Evolutionary conservation across 345 rosid genomes (phyloP).

Genomic region (Garcia nutans): DNA sequence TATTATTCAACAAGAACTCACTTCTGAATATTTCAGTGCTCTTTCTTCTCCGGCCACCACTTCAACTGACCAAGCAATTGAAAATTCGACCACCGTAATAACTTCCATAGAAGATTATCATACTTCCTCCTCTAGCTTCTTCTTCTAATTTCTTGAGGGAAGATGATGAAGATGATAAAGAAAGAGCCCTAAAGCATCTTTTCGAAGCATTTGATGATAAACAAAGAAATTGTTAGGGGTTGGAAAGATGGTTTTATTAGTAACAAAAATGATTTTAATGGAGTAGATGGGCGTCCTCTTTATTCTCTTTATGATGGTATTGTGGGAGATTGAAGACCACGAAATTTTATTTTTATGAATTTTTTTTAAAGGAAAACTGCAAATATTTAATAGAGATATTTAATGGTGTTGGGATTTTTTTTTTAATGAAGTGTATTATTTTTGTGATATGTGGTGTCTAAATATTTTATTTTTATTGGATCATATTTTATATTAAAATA

Average conservation of each 20-base stretch:
- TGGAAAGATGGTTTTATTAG: constrained; percentile 3
- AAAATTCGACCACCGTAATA: neutral
- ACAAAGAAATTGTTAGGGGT: constrained; percentile 24
- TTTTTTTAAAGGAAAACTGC: too few species aligned
- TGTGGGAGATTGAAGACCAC: too few species aligned
- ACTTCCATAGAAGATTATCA: constrained; percentile 18
- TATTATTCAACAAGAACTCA: constrained; percentile 50
- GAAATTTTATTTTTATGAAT: too few species aligned
- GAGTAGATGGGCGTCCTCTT: neutral
- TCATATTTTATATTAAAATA: too few species aligned
- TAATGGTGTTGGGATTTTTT: too few species aligned
- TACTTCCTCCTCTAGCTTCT: constrained; percentile 24
- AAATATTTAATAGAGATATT: too few species aligned
- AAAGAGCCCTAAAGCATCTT: constrained; percentile 64
- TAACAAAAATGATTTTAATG: neutral
- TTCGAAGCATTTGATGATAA: constrained; percentile 86
- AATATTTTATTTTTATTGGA: too few species aligned
- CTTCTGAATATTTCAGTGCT: constrained; percentile 18
- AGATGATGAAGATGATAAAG: constrained; percentile 40
- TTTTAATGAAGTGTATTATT: too few species aligned
- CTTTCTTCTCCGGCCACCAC: neutral
- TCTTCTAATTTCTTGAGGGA: constrained; percentile 8
- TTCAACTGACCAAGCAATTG: constrained; percentile 18
- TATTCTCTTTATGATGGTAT: too few species aligned
- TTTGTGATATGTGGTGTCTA: too few species aligned